Conservation (phyloP, 192 early-diverging fungal species). For the Entophlyctis helioformis region DNA sequence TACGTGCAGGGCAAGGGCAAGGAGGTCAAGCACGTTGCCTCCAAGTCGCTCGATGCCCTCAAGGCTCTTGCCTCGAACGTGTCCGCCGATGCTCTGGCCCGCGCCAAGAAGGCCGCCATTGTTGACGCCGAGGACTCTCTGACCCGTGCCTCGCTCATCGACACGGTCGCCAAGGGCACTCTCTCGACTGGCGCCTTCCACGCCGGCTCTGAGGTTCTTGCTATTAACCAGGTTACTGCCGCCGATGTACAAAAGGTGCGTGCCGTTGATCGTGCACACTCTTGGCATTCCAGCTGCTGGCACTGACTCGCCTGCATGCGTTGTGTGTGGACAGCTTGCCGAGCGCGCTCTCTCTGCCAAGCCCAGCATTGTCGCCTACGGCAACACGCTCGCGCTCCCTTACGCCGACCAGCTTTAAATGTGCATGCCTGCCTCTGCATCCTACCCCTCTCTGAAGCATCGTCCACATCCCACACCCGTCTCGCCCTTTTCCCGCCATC, state of each 20-base stretch:
- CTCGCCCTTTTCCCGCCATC: no score
- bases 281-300: no score
- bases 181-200: slow-evolving; percentile 17
- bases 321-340: slow-evolving; percentile 29
- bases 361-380: slow-evolving; percentile 66
- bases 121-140: slow-evolving; percentile 24
- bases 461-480: no score
- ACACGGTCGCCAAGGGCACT: slow-evolving; percentile 20
- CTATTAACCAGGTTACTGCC: slow-evolving; percentile 50
- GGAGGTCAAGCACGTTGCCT: slow-evolving; percentile 23
- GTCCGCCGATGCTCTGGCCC: slow-evolving; percentile 17
- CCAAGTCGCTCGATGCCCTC: slow-evolving; percentile 21
- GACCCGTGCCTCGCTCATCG: slow-evolving; percentile 12
- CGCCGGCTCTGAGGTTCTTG: slow-evolving; percentile 34
- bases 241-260: slow-evolving; percentile 51
- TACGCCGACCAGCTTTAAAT: slow-evolving; percentile 58
- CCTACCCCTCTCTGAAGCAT: no score
- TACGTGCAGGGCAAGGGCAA: slow-evolving; percentile 37
- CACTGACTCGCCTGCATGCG: no score
- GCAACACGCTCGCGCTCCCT: slow-evolving; percentile 59
- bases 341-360: slow-evolving; percentile 52
- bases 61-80: slow-evolving; percentile 19
- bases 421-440: background rate
- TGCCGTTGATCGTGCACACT: no score
- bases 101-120: slow-evolving; percentile 37